phyloP scores from a whole-genome alignment of 345 rosid genomes.

The Physaria fendleri region DNA sequence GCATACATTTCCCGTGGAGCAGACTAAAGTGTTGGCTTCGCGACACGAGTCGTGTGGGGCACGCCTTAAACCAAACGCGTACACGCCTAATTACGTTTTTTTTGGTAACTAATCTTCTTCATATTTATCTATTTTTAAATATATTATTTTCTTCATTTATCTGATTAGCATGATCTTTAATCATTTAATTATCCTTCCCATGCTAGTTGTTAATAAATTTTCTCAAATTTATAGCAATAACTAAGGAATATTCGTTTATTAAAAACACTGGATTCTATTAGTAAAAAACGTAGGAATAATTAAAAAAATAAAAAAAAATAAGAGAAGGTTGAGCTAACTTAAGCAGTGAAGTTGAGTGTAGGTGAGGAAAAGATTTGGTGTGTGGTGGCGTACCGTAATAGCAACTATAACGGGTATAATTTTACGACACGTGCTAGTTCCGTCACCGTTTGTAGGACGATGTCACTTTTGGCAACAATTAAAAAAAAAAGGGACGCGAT shows the following conservation, averaged over 20 bases:
- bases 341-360: conserved; percentile 33
- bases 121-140: background rate
- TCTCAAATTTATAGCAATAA: background rate
- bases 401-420: conserved; percentile 15
- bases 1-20: conserved; percentile 32
- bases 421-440: conserved; percentile 25
- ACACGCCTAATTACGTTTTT: conserved; percentile 28
- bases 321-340: no score
- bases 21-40: conserved; percentile 31
- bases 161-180: background rate
- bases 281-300: background rate
- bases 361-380: conserved; percentile 23
- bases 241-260: background rate
- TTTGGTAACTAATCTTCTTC: conserved; percentile 11
- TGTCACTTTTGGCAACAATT: conserved; percentile 28
- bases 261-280: no score
- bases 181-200: background rate
- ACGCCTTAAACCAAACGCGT: conserved; percentile 32
- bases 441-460: conserved; percentile 22
- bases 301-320: no score
- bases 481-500: conserved; percentile 15
- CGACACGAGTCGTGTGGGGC: conserved; percentile 33
- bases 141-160: background rate
- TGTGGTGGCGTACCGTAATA: conserved; percentile 30
- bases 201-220: background rate